phyloP scores from a whole-genome alignment of 2,329 filamentous ascomycete species.

The Neofusicoccum umdonicola region DNA sequence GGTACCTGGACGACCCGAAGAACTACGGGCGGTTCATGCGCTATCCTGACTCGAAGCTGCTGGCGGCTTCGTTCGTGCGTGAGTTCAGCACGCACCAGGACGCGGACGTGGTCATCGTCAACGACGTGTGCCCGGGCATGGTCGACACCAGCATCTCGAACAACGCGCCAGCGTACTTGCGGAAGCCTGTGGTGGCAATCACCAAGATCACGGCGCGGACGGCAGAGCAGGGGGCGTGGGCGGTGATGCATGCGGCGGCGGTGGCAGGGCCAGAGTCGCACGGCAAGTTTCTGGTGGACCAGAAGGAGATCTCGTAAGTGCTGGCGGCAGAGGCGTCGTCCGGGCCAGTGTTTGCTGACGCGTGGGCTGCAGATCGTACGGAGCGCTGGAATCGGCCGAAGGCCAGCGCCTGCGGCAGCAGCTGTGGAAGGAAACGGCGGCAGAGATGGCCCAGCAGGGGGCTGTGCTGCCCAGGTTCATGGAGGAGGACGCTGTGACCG shows the following conservation, averaged over 20 bases:
- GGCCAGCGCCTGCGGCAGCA: neutral
- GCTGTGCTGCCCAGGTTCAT: neutral
- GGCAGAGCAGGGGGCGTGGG: neutral
- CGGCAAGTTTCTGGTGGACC: neutral
- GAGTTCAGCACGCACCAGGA: neutral
- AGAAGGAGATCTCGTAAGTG: neutral
- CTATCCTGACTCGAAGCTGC: neutral
- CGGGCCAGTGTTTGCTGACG: neutral
- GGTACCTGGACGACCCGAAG: neutral
- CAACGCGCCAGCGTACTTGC: neutral
- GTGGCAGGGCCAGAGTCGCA: neutral
- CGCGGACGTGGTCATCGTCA: neutral
- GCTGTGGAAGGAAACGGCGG: neutral
- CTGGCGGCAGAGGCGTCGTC: too few relatives aligned
- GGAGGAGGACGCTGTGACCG: neutral
- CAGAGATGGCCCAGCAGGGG: neutral
- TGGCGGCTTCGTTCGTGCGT: neutral
- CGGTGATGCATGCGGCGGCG: neutral
- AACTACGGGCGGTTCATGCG: neutral
- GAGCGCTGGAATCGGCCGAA: neutral
- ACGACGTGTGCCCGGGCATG: constrained; percentile 3
- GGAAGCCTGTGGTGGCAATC: neutral
- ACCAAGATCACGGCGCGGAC: neutral
- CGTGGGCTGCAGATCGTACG: neutral
- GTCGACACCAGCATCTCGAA: neutral